phyloP scores from a whole-genome alignment of 2,329 filamentous ascomycete genomes.

The Arthrobotrys iridis region DNA sequence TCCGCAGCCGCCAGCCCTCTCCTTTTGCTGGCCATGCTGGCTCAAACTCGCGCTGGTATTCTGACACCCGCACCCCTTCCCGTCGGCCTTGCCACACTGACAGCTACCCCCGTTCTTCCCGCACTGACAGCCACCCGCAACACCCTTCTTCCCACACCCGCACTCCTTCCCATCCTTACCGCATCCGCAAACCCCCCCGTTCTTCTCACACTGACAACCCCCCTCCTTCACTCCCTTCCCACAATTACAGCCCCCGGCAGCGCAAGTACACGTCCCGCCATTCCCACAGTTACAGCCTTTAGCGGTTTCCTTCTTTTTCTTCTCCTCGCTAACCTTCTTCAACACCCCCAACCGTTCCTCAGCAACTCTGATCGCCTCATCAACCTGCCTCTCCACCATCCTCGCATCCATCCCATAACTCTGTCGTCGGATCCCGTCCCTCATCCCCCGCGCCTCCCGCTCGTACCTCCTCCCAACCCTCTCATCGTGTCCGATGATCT shows the following conservation, averaged over 20 bases:
- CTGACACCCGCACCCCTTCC: constrained; percentile 7
- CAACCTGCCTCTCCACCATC: constrained; percentile 78
- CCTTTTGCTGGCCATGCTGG: not conserved
- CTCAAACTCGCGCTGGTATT: not conserved
- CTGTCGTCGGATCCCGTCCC: constrained; percentile 69
- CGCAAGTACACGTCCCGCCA: not conserved
- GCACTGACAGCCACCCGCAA: not conserved
- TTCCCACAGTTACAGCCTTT: not conserved
- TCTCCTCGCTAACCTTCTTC: constrained; percentile 75
- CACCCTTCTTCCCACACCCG: not conserved
- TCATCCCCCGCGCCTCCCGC: constrained; percentile 61
- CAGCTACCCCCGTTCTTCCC: not conserved
- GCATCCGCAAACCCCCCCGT: constrained; percentile 7
- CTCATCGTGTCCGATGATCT: constrained; percentile 68
- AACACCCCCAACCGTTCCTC: constrained; percentile 83
- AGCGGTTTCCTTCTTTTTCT: constrained; percentile 60
- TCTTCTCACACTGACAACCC: constrained; percentile 3
- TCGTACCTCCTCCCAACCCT: constrained; percentile 60
- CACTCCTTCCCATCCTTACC: not conserved
- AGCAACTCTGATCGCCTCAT: constrained; percentile 83
- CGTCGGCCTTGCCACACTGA: not conserved
- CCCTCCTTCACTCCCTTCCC: not conserved
- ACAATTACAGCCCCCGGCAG: not conserved
- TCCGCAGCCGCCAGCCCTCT: constrained; percentile 9
- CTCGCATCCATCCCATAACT: constrained; percentile 65